phyloP scores from a whole-genome alignment of 2,329 filamentous ascomycete species.

The Corynespora cassiicola region DNA sequence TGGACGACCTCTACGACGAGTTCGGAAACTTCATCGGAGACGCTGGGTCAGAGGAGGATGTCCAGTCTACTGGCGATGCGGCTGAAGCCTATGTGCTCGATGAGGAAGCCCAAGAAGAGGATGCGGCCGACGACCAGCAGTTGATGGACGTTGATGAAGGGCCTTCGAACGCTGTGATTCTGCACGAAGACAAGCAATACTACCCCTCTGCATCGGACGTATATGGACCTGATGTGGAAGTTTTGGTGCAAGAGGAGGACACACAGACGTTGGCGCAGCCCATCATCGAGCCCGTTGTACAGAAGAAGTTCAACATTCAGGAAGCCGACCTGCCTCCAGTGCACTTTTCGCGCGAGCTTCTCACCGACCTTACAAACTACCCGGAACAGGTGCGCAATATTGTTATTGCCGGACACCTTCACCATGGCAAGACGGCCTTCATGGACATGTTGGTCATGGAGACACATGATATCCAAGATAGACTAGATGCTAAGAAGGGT shows the following conservation, averaged over 20 bases:
- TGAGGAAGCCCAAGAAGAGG: slow-evolving; percentile 66
- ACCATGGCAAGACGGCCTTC: slow-evolving; percentile 97
- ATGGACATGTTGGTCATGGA: slow-evolving; percentile 98
- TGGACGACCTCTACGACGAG: slow-evolving; percentile 99
- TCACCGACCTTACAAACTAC: slow-evolving; percentile 95
- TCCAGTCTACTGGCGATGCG: slow-evolving; percentile 75
- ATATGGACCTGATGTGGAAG: slow-evolving; percentile 93
- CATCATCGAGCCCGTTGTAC: slow-evolving; percentile 89
- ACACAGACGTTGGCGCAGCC: slow-evolving; percentile 90
- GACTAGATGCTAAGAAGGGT: slow-evolving; percentile 80
- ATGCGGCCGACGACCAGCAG: slow-evolving; percentile 71
- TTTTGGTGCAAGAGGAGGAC: slow-evolving; percentile 95
- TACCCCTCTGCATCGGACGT: slow-evolving; percentile 98
- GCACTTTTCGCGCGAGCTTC: slow-evolving; percentile 86
- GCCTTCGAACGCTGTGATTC: slow-evolving; percentile 93
- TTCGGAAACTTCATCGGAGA: slow-evolving; percentile 99
- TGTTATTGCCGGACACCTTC: slow-evolving; percentile 88
- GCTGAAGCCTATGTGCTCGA: slow-evolving; percentile 82
- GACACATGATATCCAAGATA: slow-evolving; percentile 85
- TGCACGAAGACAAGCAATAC: slow-evolving; percentile 99
- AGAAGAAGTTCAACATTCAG: slow-evolving; percentile 95
- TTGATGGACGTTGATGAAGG: slow-evolving; percentile 94
- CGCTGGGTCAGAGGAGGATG: slow-evolving; percentile 87
- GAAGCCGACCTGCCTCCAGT: slow-evolving; percentile 90
- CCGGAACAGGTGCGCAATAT: slow-evolving; percentile 94